These are phyloP conservation scores for Limonium bicolor DNA, from an alignment of 148 eudicot species.

Conservation along the genomic window DNA sequence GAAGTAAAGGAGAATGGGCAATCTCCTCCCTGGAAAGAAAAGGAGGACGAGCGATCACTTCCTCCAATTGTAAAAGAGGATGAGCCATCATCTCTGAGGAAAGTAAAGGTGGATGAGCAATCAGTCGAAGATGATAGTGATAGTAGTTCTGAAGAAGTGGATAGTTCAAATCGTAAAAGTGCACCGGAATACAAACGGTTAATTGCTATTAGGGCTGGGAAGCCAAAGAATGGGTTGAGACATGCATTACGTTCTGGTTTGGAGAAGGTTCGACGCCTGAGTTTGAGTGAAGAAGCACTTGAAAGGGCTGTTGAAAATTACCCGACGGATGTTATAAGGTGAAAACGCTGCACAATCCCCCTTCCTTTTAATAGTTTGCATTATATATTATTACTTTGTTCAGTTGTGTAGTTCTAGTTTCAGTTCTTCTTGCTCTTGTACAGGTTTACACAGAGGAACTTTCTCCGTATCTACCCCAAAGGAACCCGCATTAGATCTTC, in stretches of 20 bases:
- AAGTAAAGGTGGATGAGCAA: too few species aligned
- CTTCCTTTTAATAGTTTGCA: not conserved
- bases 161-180: not conserved
- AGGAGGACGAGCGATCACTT: not conserved
- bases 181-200: slow-evolving; percentile 27
- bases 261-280: slow-evolving; percentile 16
- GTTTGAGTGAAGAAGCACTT: slow-evolving; percentile 33
- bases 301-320: slow-evolving; percentile 22
- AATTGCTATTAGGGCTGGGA: slow-evolving; percentile 27
- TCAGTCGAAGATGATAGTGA: not conserved
- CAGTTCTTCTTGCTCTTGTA: not conserved
- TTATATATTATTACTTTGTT: not conserved
- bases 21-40: too few species aligned
- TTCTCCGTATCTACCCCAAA: slow-evolving; percentile 42
- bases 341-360: not conserved
- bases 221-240: slow-evolving; percentile 20
- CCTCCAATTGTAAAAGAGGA: slow-evolving; percentile 1
- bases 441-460: slow-evolving; percentile 41
- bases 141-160: not conserved
- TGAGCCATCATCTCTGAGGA: slow-evolving; percentile 4
- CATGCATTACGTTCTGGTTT: slow-evolving; percentile 18
- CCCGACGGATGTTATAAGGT: slow-evolving; percentile 36
- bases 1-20: too few species aligned
- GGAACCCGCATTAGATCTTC: slow-evolving; percentile 33
- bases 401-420: too few species aligned